These are phyloP conservation scores for Trypanosoma scelopori DNA, from an alignment of 208 protist species.

Conservation along the genomic window DNA sequence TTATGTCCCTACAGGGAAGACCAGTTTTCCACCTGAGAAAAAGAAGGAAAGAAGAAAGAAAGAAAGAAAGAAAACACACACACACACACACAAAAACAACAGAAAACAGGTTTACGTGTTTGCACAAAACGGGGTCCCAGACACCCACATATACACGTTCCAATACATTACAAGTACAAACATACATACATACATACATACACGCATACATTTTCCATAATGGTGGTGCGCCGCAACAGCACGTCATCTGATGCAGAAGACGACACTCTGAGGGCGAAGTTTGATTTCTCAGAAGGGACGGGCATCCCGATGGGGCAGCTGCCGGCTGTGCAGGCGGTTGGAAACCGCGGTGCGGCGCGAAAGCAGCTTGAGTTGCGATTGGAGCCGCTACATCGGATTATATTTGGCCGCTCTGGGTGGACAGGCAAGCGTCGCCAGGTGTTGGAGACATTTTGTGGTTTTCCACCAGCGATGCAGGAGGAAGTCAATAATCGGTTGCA, in stretches of 20 bases:
- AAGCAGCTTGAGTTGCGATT: constrained; percentile 49
- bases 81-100: not conserved
- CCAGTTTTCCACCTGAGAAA: no score
- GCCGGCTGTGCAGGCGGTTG: constrained; percentile 42
- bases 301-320: constrained; percentile 52
- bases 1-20: no score
- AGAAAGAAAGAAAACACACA: not conserved
- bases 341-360: constrained; percentile 31
- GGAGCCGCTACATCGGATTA: constrained; percentile 71
- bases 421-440: constrained; percentile 44
- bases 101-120: not conserved
- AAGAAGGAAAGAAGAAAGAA: no score
- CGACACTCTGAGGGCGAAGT: constrained; percentile 28
- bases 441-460: constrained; percentile 63
- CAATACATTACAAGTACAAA: no score
- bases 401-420: constrained; percentile 61
- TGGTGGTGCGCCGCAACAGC: not conserved
- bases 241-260: constrained; percentile 17
- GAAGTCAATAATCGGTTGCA: constrained; percentile 40
- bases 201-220: constrained; percentile 10
- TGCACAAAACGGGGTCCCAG: not conserved
- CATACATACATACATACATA: constrained; percentile 11
- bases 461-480: constrained; percentile 36
- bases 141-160: not conserved
- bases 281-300: constrained; percentile 46